Percentiles rank a stretch among this genome's conserved stretches.
These are phyloP conservation scores for Falciphora oryzae DNA, from an alignment of 2,329 filamentous ascomycete species.

Conservation along the genomic window DNA sequence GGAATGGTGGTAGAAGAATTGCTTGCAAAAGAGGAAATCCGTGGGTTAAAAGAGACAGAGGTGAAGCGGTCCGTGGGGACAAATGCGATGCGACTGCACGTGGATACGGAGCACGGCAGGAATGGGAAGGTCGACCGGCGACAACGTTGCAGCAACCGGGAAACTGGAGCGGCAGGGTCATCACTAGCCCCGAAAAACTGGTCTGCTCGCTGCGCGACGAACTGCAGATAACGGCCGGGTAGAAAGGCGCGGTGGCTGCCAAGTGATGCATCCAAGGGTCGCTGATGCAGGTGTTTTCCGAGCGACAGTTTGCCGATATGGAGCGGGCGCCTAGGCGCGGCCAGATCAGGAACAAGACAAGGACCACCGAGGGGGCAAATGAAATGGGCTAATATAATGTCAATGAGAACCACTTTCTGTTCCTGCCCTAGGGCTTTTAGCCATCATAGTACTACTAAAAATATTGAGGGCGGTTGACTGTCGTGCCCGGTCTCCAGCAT, in stretches of 20 bases:
- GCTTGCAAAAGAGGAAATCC: neutral
- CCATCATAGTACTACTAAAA: neutral
- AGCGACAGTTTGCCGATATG: neutral
- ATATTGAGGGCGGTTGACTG: neutral
- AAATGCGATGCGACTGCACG: neutral
- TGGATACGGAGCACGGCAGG: neutral
- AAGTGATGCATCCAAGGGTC: neutral
- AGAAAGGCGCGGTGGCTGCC: neutral
- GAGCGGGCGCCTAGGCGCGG: too few relatives aligned
- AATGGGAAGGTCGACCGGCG: neutral
- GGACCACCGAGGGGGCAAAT: neutral
- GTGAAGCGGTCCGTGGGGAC: neutral
- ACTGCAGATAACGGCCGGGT: neutral
- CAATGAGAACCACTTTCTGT: neutral
- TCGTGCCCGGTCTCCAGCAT: neutral
- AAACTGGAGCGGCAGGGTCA: neutral
- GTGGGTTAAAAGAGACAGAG: neutral
- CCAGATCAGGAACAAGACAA: neutral
- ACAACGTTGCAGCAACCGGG: conserved; percentile 1
- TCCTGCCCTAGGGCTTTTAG: neutral
- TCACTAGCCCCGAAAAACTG: neutral
- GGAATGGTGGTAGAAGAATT: neutral
- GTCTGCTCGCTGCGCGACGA: too few relatives aligned
- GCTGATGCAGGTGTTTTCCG: neutral
- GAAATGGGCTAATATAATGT: neutral